Evolutionary conservation across 2,329 filamentous ascomycete genomes (phyloP), one percentile per base, ranked within the genome.

Genomic region (Hymenotorrendiella dingleyae): DNA sequence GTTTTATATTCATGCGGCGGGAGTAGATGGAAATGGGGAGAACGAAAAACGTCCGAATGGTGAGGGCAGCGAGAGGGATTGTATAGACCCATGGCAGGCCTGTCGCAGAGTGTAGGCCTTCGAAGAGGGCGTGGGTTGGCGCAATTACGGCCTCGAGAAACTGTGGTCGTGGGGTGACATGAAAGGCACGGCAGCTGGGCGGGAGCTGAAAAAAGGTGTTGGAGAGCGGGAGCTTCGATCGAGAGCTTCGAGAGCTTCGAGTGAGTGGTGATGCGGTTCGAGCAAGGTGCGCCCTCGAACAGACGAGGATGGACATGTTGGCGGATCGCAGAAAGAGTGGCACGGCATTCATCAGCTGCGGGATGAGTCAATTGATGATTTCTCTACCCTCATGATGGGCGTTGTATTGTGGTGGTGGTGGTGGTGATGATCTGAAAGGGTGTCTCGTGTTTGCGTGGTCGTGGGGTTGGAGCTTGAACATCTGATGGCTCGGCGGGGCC

Each of bases 81-180:
- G 72, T 70, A 10, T 66, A 63, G 6, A 62, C 70, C 76, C 76
- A 81, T 42, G 75, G 66, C 2, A 79, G 62, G 32, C 66, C 63
- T 12, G 65, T 68, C 29, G 64, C 9, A 17, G 57, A 57, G 54
- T 80, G 73, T 63, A 88, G 53, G 20, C 63, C 52, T 42, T 70
- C 62, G 40, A 78, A 63, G 45, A 72, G 55, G 37, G 61, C 58
- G 49, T 73, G 68, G 3, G 72, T 67, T 22, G 64, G 54, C 32
- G 63, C 59, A 34, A 74, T 53, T 29, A 67, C 53, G 41, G 66
- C 59, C 47, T 70, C 66, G 48, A 73, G 52, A 44, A 68, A 61
- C 32, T 62, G 63, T 10, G 61, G 54, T 30, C 59, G 63, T 32
- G 64, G 62, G 23, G 73, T 68, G 16, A 69, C 67, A 53, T 76